Evolutionary conservation across 139 green algal genomes (phyloP), one percentile per base, ranked within the genome.

Genomic region (Chlorella sorokiniana): DNA sequence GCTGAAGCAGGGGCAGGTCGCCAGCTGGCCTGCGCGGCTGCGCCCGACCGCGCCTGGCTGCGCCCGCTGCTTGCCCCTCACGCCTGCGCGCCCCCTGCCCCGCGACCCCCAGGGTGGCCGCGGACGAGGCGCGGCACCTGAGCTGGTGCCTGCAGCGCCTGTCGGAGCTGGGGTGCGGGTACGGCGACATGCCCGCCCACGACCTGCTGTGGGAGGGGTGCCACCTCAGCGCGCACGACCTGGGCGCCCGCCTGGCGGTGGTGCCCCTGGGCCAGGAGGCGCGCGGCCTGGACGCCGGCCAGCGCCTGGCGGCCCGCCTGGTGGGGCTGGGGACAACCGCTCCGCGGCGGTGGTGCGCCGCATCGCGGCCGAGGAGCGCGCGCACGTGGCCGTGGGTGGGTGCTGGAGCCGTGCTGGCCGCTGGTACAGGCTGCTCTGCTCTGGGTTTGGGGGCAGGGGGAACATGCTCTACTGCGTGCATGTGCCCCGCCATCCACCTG

Each of bases 81-180:
- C 35, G 59, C 59, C 59, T 61, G 52, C 52, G 8, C 27, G 29
- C 33, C 63, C 4, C 5, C 37, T 72, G 37, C 64, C n/a, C 4
- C 4, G 11, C 69, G 23, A 25, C 14, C 42, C 44, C 27, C 78
- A 83, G 89, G 7, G 93, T 97, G 59, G 94, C 92, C 4, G 94
- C 96, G 77, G 94, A 97, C 56, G 94, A 97, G 81, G 79, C 56
- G 20, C 84, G 94, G 11, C 94, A 97, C 84, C 89, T 97, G 35
- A 45, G 67, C 14, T 92, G 89, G 89, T 96, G 93, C 85, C 79
- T 92, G 54, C 92, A 96, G 85, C 87, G 92, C 0, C 31, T 96
- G 75, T 52, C 35, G 6, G 92, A 96, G 86, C 84, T 96, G 41
- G 93, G 92, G 2, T 75, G 82, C 45, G 44, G 56, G 1, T 97